Percentiles rank a stretch among this genome's conserved stretches.
Conservation (phyloP, 306 rosid species). For the Ceratonia siliqua region DNA sequence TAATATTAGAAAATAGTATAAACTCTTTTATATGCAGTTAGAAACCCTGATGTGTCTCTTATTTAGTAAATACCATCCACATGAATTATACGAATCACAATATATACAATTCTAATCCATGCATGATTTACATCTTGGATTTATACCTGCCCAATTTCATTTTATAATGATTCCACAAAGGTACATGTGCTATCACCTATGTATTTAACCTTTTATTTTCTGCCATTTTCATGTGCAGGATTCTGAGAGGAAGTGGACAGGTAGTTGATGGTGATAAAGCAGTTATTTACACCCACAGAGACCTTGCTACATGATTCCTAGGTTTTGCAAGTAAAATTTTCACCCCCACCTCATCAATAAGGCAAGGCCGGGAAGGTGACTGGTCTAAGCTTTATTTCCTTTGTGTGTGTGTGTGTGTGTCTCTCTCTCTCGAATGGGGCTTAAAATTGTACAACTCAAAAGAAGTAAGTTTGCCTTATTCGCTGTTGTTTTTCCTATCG, state of each 20-base stretch:
- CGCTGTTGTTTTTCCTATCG: conserved; percentile 8
- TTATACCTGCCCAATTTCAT: background rate
- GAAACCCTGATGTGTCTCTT: conserved; percentile 1
- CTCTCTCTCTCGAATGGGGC: conserved; percentile 1
- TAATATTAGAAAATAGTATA: conserved; percentile 14
- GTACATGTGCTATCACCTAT: background rate
- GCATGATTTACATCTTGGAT: conserved; percentile 5
- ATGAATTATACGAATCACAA: background rate
- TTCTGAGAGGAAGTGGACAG: conserved; percentile 89
- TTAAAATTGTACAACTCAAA: conserved; percentile 23
- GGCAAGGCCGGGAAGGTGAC: conserved; percentile 11
- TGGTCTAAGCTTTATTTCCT: conserved; percentile 17
- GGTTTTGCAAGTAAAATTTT: background rate
- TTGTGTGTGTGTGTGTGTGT: no score
- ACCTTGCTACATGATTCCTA: conserved; percentile 55
- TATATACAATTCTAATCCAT: background rate
- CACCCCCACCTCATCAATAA: conserved; percentile 16
- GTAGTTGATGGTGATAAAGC: conserved; percentile 82
- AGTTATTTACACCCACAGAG: conserved; percentile 68
- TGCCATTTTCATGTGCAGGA: conserved; percentile 55
- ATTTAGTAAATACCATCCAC: conserved; percentile 1
- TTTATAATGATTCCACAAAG: background rate
- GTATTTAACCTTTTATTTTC: background rate
- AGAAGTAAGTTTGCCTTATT: background rate
- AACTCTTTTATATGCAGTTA: background rate